phyloP scores from a whole-genome alignment of 1,284 basidiomycete species.

The Clitocybe nebularis region DNA sequence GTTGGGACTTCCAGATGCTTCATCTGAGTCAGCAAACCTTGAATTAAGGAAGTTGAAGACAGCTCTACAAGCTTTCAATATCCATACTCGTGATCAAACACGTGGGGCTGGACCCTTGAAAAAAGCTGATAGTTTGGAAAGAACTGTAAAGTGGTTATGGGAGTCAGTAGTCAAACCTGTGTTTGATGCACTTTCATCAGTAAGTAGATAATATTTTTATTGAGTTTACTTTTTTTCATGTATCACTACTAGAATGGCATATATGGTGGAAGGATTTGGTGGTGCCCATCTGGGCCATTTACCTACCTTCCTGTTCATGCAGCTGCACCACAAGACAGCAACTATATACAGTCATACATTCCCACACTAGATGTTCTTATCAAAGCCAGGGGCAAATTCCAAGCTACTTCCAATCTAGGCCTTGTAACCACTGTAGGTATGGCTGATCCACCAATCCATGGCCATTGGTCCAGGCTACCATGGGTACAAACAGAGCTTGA shows the following conservation, averaged over 20 bases:
- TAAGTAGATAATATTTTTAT: not conserved
- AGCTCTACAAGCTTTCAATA: not conserved
- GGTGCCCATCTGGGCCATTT: constrained; percentile 7
- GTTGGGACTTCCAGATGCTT: constrained; percentile 4
- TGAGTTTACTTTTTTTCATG: not conserved
- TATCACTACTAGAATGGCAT: constrained; percentile 3
- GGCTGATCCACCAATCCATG: not conserved
- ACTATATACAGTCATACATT: constrained; percentile 8
- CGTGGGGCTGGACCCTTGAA: not conserved
- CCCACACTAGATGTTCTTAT: constrained; percentile 6
- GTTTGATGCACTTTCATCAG: constrained; percentile 2
- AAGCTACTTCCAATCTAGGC: not conserved
- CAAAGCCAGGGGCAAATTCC: constrained; percentile 1
- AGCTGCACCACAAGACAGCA: not conserved
- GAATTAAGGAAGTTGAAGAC: not conserved
- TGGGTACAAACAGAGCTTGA: not conserved
- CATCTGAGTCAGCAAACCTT: not conserved
- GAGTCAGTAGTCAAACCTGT: constrained; percentile 5
- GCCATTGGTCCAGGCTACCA: not conserved
- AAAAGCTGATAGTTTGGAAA: constrained; percentile 1
- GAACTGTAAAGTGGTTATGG: constrained; percentile 1
- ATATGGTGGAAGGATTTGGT: constrained; percentile 13
- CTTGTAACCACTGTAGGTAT: constrained; percentile 1
- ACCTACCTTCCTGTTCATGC: constrained; percentile 3
- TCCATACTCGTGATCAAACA: not conserved